Evolutionary conservation across 768 basidiomycete species (phyloP).

Genomic region (Tulasnella sp.): DNA sequence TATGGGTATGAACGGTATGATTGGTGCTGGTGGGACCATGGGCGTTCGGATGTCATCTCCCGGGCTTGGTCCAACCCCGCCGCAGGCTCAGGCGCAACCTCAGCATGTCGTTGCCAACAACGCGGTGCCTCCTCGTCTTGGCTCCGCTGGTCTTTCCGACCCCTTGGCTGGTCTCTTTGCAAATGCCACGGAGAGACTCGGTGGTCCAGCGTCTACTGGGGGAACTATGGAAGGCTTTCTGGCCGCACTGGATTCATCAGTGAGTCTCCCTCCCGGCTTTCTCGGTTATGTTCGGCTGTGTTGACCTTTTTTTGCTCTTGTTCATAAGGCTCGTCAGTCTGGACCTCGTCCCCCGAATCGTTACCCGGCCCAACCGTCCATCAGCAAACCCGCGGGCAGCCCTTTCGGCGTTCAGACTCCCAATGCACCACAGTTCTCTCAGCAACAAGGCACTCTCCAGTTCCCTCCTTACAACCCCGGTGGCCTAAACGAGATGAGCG

Average conservation of each 20-base stretch:
- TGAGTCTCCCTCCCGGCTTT: conserved; percentile 30
- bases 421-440: background rate
- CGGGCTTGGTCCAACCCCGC: conserved; percentile 20
- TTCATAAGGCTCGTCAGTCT: conserved; percentile 18
- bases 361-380: background rate
- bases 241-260: conserved; percentile 68
- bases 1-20: background rate
- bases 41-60: conserved; percentile 8
- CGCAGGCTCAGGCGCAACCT: conserved; percentile 31
- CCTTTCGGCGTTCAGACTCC: background rate
- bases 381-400: background rate
- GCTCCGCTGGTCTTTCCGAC: background rate
- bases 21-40: background rate
- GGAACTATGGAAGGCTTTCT: conserved; percentile 69
- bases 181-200: background rate
- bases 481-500: conserved; percentile 22
- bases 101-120: conserved; percentile 31
- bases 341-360: no score
- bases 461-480: background rate
- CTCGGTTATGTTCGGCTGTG: no score
- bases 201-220: conserved; percentile 33
- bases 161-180: conserved; percentile 1
- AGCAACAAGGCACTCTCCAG: background rate
- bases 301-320: conserved; percentile 26
- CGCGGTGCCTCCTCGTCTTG: conserved; percentile 21